Conservation (phyloP, 495 filamentous ascomycete species). For the Acidomyces sp. region DNA sequence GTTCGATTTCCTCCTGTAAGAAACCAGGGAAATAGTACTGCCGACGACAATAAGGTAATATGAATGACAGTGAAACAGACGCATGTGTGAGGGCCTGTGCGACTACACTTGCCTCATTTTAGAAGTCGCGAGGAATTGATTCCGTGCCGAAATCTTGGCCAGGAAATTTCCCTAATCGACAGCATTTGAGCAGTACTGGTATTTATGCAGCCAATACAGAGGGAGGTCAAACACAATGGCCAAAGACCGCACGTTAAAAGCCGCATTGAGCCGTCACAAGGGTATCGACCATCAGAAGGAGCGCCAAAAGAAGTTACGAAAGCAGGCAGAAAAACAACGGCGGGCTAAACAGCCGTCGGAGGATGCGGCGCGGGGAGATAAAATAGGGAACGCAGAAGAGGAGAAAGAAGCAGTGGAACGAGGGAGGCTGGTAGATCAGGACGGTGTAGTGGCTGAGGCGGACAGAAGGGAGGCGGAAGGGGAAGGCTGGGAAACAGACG, state of each 20-base stretch:
- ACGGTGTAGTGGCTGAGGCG: conserved; percentile 6
- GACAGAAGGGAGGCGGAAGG: conserved; percentile 16
- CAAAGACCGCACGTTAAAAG: conserved; percentile 23
- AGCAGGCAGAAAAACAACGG: conserved; percentile 33
- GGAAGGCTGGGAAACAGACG: conserved; percentile 28
- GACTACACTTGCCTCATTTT: too few species aligned
- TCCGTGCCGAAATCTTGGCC: too few species aligned
- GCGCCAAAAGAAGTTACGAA: conserved; percentile 46
- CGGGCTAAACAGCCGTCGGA: conserved; percentile 36
- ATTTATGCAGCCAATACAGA: too few species aligned
- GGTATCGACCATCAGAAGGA: conserved; percentile 56
- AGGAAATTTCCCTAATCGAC: too few species aligned
- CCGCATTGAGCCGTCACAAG: conserved; percentile 28
- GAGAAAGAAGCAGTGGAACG: conserved; percentile 10
- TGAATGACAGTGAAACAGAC: too few species aligned
- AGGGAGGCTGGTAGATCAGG: conserved; percentile 2
- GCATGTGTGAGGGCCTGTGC: too few species aligned
- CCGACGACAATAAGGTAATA: too few species aligned
- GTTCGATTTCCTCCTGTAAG: too few species aligned
- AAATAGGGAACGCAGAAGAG: conserved; percentile 28
- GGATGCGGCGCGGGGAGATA: conserved; percentile 24
- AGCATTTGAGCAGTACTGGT: too few species aligned
- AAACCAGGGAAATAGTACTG: too few species aligned
- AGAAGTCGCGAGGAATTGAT: too few species aligned
- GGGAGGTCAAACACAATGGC: too few species aligned